Evolutionary conservation across 768 basidiomycete species (phyloP).

Genomic region (Mycena olivaceomarginata): DNA sequence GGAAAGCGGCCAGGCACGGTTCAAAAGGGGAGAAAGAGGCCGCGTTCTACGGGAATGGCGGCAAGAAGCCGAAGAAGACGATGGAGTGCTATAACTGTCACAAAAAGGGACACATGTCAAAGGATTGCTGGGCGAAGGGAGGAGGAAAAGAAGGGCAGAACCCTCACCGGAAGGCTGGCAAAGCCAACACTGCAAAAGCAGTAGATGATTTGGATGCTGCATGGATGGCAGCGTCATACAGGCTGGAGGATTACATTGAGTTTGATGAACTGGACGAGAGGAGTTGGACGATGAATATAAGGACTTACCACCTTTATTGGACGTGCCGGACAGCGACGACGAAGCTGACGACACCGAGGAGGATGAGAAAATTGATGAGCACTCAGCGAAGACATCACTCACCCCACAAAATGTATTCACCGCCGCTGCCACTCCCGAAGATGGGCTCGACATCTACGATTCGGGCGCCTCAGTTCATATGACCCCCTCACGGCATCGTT

Average conservation of each 20-base stretch:
- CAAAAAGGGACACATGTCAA: neutral
- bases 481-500: neutral
- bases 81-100: constrained; percentile 4
- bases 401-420: neutral
- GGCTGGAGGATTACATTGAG: neutral
- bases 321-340: neutral
- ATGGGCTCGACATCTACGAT: no score
- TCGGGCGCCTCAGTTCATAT: no score
- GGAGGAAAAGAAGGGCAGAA: neutral
- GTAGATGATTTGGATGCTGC: neutral
- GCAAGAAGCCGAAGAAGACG: neutral
- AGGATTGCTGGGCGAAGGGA: constrained; percentile 1
- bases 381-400: neutral
- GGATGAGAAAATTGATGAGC: neutral
- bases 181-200: neutral
- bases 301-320: neutral
- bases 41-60: constrained; percentile 5
- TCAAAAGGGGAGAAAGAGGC: neutral
- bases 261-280: neutral
- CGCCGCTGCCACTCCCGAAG: no score
- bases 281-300: neutral
- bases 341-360: neutral
- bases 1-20: neutral
- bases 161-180: neutral
- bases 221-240: neutral